Evolutionary conservation across 805 yeast species (phyloP).

Genomic region (Kluyveromyces lactis): DNA sequence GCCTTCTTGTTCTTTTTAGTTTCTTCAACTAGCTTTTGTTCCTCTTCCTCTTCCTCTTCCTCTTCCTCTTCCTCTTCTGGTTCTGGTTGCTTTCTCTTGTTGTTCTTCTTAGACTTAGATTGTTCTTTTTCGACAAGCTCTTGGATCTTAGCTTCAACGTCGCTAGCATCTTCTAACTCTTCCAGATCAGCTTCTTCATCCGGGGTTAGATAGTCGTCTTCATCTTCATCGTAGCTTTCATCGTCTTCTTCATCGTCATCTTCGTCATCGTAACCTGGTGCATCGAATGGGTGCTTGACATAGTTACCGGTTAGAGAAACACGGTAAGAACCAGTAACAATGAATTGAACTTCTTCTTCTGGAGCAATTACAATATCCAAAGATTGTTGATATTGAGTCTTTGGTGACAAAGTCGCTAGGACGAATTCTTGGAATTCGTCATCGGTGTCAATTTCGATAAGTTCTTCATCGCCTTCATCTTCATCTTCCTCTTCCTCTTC

Average conservation of each 20-base stretch:
- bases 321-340: conserved; percentile 93
- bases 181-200: conserved; percentile 51
- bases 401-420: conserved; percentile 85
- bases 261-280: conserved; percentile 33
- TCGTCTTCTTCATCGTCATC: conserved; percentile 42
- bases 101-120: conserved; percentile 28
- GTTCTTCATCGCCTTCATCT: conserved; percentile 44
- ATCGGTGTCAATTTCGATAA: conserved; percentile 52
- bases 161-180: conserved; percentile 60
- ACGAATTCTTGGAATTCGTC: conserved; percentile 78
- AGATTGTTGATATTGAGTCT: conserved; percentile 78
- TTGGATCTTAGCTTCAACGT: conserved; percentile 63
- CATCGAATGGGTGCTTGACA: conserved; percentile 89
- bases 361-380: conserved; percentile 85
- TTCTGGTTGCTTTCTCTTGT: conserved; percentile 27
- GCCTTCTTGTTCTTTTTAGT: conserved; percentile 27
- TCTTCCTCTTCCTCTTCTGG: conserved; percentile 26
- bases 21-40: conserved; percentile 27
- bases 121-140: conserved; percentile 53
- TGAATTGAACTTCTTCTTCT: conserved; percentile 89
- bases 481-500: conserved; percentile 28
- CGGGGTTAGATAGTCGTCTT: conserved; percentile 34
- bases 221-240: conserved; percentile 46
- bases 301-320: conserved; percentile 91
- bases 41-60: conserved; percentile 26